Evolutionary conservation across 192 early-diverging fungal species (phyloP).

Genomic region (Backusella mclennaniae): DNA sequence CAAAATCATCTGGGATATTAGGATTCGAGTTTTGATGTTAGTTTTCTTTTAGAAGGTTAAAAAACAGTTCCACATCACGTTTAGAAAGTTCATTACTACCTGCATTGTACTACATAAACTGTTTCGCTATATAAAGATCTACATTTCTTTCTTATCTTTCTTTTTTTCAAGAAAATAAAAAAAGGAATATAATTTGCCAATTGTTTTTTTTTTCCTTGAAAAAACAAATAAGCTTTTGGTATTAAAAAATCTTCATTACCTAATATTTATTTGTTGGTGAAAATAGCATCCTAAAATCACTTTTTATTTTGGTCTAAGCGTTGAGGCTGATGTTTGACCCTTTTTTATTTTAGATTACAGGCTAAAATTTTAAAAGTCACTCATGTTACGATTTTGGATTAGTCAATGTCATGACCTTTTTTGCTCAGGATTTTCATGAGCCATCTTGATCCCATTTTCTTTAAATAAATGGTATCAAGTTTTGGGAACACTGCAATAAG

Average conservation of each 20-base stretch:
- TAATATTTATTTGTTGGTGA: background rate
- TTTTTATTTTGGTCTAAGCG: background rate
- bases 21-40: no score
- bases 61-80: no score
- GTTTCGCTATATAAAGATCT: background rate
- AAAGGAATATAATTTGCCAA: no score
- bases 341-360: background rate
- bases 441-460: background rate
- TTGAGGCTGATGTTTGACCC: background rate
- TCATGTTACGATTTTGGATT: background rate
- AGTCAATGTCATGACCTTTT: background rate
- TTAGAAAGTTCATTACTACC: no score
- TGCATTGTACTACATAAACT: background rate
- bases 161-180: background rate
- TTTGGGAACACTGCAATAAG: background rate
- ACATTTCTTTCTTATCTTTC: background rate
- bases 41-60: no score
- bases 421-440: background rate
- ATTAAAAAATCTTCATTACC: no score
- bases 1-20: no score
- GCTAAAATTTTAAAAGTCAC: background rate
- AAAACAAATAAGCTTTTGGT: background rate
- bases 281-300: background rate
- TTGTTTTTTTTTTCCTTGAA: no score
- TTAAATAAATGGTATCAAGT: background rate